These are phyloP conservation scores for Trichophyton rubrum DNA, from an alignment of 2,329 filamentous ascomycete species.

Conservation along the genomic window DNA sequence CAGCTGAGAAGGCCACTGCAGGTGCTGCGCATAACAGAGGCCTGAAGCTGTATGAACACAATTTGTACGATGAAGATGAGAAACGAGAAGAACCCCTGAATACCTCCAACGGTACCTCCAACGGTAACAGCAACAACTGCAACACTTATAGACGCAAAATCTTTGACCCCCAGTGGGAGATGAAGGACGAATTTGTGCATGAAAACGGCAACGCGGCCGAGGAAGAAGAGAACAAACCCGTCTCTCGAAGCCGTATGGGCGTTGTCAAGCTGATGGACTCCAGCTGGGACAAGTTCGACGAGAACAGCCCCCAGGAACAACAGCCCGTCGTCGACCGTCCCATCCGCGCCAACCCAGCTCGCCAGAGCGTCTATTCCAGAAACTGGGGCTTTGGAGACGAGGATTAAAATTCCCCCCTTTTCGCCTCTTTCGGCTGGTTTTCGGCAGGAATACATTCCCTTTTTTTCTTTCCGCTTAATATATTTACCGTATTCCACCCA, in stretches of 20 bases:
- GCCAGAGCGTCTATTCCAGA: conserved; percentile 23
- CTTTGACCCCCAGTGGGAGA: conserved; percentile 65
- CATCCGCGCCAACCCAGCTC: conserved; percentile 17
- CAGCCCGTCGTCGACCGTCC: conserved; percentile 15
- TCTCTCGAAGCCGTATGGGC: conserved; percentile 45
- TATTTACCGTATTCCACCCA: neutral
- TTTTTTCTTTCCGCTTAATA: neutral
- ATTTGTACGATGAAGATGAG: conserved; percentile 53
- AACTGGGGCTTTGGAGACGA: conserved; percentile 35
- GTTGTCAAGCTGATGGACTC: conserved; percentile 61
- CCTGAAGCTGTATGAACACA: conserved; percentile 63
- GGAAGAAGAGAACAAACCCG: conserved; percentile 2
- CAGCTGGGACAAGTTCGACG: conserved; percentile 36
- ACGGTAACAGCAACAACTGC: conserved; percentile 45
- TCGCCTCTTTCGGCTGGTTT: neutral
- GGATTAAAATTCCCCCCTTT: conserved; percentile 11
- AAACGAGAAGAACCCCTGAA: conserved; percentile 38
- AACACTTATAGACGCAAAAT: conserved; percentile 49
- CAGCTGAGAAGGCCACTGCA: conserved; percentile 31
- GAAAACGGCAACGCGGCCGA: conserved; percentile 22
- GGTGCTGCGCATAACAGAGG: conserved; percentile 52
- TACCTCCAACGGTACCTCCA: conserved; percentile 46
- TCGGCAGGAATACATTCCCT: neutral
- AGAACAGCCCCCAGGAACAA: conserved; percentile 22
- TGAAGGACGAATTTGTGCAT: conserved; percentile 52